Evolutionary conservation across 2,329 filamentous ascomycete genomes (phyloP).

Genomic region (Phaeosphaeriaceae sp.): DNA sequence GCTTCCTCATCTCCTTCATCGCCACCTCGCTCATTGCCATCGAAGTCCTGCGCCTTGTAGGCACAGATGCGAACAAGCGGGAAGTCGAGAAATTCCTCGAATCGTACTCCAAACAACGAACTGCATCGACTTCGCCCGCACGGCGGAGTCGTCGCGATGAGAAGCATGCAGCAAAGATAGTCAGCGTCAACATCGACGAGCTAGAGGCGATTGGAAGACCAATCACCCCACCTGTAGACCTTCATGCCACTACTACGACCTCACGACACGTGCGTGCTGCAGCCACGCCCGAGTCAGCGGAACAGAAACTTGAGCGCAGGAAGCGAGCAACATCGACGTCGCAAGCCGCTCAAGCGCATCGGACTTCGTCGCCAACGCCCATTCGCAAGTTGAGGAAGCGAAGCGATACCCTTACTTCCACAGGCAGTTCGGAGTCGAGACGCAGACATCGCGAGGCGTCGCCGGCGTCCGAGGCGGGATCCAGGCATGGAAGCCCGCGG

Average conservation of each 20-base stretch:
- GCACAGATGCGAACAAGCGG: slow-evolving; percentile 30
- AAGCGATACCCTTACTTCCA: slow-evolving; percentile 29
- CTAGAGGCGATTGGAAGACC: neutral
- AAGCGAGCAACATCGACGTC: neutral
- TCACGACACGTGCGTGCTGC: neutral
- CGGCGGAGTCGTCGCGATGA: slow-evolving; percentile 2
- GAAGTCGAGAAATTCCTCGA: slow-evolving; percentile 32
- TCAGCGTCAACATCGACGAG: slow-evolving; percentile 1
- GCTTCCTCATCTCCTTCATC: slow-evolving; percentile 33
- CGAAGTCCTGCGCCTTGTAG: slow-evolving; percentile 27
- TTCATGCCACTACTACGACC: neutral
- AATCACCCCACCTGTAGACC: slow-evolving; percentile 1
- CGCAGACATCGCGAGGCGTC: slow-evolving; percentile 16
- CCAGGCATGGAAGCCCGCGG: slow-evolving; percentile 19
- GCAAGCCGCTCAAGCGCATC: neutral
- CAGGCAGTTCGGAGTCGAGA: slow-evolving; percentile 18
- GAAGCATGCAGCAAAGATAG: neutral
- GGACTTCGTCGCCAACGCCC: slow-evolving; percentile 7
- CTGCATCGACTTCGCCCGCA: slow-evolving; percentile 4
- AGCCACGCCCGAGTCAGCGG: slow-evolving; percentile 7
- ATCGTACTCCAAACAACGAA: slow-evolving; percentile 19
- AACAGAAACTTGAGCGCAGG: slow-evolving; percentile 7
- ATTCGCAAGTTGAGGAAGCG: slow-evolving; percentile 25
- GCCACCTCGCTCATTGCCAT: slow-evolving; percentile 28
- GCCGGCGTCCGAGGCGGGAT: slow-evolving; percentile 9